Conservation (phyloP, 345 rosid genomes). For the Lumnitzera racemosa region DNA sequence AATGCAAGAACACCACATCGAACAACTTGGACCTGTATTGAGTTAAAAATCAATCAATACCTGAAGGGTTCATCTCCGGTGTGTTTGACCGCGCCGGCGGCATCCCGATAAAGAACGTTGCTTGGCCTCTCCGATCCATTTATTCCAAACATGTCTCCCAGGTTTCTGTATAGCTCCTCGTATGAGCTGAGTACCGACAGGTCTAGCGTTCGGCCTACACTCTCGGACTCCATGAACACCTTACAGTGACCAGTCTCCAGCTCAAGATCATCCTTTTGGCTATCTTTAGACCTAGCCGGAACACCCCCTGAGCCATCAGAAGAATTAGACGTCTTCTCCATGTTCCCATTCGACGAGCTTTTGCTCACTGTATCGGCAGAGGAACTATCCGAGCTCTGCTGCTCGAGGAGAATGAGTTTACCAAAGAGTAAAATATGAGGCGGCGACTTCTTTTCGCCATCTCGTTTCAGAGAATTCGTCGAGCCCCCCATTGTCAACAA, state of each 20-base stretch:
- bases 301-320: constrained; percentile 64
- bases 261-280: constrained; percentile 27
- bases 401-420: constrained; percentile 62
- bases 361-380: constrained; percentile 49
- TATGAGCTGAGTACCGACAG: constrained; percentile 68
- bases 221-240: constrained; percentile 83
- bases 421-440: constrained; percentile 74
- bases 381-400: constrained; percentile 50
- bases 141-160: constrained; percentile 69
- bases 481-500: constrained; percentile 58
- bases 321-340: constrained; percentile 37
- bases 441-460: constrained; percentile 40
- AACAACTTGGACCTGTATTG: not conserved
- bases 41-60: constrained; percentile 16
- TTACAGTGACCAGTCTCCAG: constrained; percentile 73
- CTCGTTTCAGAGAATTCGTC: constrained; percentile 25
- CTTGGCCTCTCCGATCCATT: constrained; percentile 57
- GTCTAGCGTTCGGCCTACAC: constrained; percentile 77
- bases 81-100: constrained; percentile 51
- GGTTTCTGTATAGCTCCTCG: constrained; percentile 57
- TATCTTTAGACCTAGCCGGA: constrained; percentile 35
- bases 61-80: constrained; percentile 84
- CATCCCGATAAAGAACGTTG: constrained; percentile 60
- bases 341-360: constrained; percentile 41
- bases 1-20: not conserved